Percentiles rank a stretch among this genome's conserved stretches.
Conservation (phyloP, 805 yeast species). For the Yarrowia sp. region DNA sequence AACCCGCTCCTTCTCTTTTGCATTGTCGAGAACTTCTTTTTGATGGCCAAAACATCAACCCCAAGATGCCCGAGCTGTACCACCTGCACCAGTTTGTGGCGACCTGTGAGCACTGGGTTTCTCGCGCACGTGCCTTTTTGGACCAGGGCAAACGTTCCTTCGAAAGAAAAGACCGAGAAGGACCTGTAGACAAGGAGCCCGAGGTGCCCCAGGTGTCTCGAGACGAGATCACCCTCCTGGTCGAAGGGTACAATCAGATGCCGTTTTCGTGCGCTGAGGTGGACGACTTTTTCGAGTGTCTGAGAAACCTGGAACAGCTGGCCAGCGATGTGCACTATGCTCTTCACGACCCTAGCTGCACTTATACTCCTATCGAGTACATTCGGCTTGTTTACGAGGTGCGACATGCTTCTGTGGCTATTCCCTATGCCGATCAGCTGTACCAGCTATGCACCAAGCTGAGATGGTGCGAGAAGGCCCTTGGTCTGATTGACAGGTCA, state of each 20-base stretch:
- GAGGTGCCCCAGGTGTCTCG: slow-evolving; percentile 44
- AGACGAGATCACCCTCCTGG: slow-evolving; percentile 53
- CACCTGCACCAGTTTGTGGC: slow-evolving; percentile 30
- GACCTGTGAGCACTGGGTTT: slow-evolving; percentile 25
- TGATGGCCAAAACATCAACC: slow-evolving; percentile 22
- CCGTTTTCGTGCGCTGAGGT: slow-evolving; percentile 65
- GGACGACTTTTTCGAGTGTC: slow-evolving; percentile 62
- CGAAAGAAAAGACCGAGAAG: slow-evolving; percentile 43
- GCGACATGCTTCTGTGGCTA: slow-evolving; percentile 61
- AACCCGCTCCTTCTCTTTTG: background rate
- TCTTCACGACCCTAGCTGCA: slow-evolving; percentile 10
- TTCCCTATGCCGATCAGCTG: slow-evolving; percentile 57
- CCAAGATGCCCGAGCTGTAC: slow-evolving; percentile 20
- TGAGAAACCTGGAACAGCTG: slow-evolving; percentile 42
- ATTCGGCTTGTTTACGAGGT: slow-evolving; percentile 65
- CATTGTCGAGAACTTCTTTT: slow-evolving; percentile 41
- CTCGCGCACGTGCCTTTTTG: slow-evolving; percentile 24
- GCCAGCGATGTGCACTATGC: slow-evolving; percentile 24
- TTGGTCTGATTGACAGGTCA: slow-evolving; percentile 21
- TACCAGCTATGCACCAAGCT: slow-evolving; percentile 52
- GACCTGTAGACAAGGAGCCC: slow-evolving; percentile 28
- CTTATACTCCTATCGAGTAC: slow-evolving; percentile 51
- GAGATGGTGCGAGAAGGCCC: slow-evolving; percentile 52
- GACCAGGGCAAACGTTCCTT: slow-evolving; percentile 13
- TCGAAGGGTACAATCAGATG: slow-evolving; percentile 56